phyloP scores from a whole-genome alignment of 2,329 filamentous ascomycete genomes.

The Coniella lustricola region DNA sequence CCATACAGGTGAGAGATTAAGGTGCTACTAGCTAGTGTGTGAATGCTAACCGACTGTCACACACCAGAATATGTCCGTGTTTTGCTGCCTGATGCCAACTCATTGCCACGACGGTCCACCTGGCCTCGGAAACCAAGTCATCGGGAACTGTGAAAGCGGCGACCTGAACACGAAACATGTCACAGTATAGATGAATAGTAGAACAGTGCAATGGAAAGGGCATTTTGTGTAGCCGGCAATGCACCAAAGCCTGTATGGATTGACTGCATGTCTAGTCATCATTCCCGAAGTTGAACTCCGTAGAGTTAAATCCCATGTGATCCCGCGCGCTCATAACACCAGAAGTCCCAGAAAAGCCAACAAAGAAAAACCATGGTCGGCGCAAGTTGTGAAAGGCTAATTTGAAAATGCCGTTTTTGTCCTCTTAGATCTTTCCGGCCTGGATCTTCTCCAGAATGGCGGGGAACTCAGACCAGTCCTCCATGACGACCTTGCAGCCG shows the following conservation, averaged over 20 bases:
- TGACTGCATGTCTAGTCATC: background rate
- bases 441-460: constrained; percentile 39
- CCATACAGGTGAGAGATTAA: too few relatives aligned
- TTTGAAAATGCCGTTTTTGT: background rate
- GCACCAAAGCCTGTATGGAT: background rate
- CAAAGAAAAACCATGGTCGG: background rate
- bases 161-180: too few relatives aligned
- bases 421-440: constrained; percentile 19
- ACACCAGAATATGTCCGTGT: too few relatives aligned
- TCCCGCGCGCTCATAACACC: constrained; percentile 9
- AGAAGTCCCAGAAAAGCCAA: background rate
- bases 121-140: too few relatives aligned
- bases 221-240: too few relatives aligned
- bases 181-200: too few relatives aligned
- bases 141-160: too few relatives aligned
- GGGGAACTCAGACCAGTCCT: constrained; percentile 51
- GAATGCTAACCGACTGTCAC: too few relatives aligned
- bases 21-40: too few relatives aligned
- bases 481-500: constrained; percentile 57
- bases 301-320: constrained; percentile 1
- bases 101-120: too few relatives aligned
- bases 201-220: too few relatives aligned
- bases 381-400: background rate
- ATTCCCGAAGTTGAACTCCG: background rate
- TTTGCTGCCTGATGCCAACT: too few relatives aligned